Conservation (phyloP, 2,329 filamentous ascomycete genomes). For the Trichoderma atroviride region DNA sequence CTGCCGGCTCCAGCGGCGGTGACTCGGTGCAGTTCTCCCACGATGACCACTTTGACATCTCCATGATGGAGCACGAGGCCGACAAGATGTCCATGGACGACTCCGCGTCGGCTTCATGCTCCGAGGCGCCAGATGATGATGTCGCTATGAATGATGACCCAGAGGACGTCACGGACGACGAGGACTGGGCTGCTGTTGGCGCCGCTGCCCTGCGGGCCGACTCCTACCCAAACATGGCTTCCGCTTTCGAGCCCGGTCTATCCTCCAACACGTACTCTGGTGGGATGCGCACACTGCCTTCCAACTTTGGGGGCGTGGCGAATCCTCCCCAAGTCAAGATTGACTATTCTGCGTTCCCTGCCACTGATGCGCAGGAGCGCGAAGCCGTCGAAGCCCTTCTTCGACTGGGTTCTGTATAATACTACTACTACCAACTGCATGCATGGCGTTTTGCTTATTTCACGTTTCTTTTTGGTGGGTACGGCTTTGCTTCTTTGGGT, state of each 20-base stretch:
- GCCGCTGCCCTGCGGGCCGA: constrained; percentile 77
- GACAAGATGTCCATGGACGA: constrained; percentile 92
- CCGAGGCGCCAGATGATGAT: constrained; percentile 70
- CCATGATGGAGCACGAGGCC: constrained; percentile 80
- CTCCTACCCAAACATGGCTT: constrained; percentile 60
- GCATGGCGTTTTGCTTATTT: constrained; percentile 51
- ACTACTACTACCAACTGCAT: constrained; percentile 58
- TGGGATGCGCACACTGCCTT: constrained; percentile 53
- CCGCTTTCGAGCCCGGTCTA: constrained; percentile 54
- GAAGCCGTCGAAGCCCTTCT: constrained; percentile 81
- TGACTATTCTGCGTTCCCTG: constrained; percentile 54
- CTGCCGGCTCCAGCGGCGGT: constrained; percentile 63
- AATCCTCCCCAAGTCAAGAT: constrained; percentile 56
- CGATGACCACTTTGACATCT: constrained; percentile 64
- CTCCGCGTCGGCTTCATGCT: constrained; percentile 72
- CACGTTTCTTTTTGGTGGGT: constrained; percentile 25
- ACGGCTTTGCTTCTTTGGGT: constrained; percentile 20
- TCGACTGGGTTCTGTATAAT: constrained; percentile 77
- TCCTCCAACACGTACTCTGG: constrained; percentile 53
- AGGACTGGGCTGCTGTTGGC: constrained; percentile 91
- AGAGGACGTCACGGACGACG: constrained; percentile 88
- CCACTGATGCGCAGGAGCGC: constrained; percentile 70
- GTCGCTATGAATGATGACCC: constrained; percentile 72
- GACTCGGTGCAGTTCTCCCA: constrained; percentile 77
- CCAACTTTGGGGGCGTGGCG: constrained; percentile 53